Evolutionary conservation across 192 early-diverging fungal species (phyloP).

Genomic region (Podila clonocystis): DNA sequence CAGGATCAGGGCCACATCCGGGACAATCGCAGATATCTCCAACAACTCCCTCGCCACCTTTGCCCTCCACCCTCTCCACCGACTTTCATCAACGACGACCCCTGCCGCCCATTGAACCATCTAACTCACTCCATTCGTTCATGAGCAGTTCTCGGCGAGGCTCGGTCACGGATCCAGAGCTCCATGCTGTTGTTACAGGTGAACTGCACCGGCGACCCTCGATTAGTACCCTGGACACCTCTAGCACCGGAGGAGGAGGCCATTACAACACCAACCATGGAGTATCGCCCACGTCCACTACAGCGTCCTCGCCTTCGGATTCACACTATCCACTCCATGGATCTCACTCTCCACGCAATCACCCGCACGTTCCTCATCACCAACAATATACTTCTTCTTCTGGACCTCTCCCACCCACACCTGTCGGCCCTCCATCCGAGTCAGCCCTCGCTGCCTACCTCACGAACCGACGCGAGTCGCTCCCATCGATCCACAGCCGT

Average conservation of each 20-base stretch:
- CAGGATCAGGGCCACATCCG: too few species aligned
- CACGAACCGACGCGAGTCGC: constrained; percentile 31
- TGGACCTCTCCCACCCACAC: constrained; percentile 10
- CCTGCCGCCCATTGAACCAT: not conserved
- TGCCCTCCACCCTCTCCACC: not conserved
- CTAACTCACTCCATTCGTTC: not conserved
- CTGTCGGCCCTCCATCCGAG: not conserved
- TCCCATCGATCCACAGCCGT: constrained; percentile 42
- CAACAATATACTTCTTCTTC: not conserved
- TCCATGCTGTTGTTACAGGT: not conserved
- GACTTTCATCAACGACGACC: not conserved
- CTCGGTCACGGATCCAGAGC: not conserved
- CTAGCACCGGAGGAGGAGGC: not conserved
- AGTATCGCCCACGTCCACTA: not conserved
- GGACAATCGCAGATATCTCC: too few species aligned
- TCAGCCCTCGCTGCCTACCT: constrained; percentile 7
- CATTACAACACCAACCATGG: not conserved
- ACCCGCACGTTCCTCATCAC: not conserved
- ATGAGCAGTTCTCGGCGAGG: not conserved
- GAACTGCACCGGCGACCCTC: not conserved
- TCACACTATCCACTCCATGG: not conserved
- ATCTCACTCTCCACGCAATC: not conserved
- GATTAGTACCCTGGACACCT: not conserved
- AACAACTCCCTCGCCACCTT: not conserved
- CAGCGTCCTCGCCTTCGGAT: not conserved